Percentiles rank a stretch among this genome's conserved stretches.
Conservation (phyloP, 2,329 filamentous ascomycete genomes). For the Neopestalotiopsis rosae region DNA sequence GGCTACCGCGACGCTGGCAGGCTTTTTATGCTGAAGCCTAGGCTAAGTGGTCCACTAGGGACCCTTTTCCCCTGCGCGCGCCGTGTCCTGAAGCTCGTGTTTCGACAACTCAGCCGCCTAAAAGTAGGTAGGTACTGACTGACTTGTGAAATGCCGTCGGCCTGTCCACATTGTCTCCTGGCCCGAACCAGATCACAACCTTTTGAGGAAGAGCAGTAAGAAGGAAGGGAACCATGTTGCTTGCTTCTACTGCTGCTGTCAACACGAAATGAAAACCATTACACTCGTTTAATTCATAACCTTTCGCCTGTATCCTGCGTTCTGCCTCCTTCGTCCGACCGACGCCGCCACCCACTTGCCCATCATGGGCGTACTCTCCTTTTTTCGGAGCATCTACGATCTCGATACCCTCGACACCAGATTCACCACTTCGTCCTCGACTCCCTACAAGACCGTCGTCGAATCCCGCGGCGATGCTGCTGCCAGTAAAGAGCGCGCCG, state of each 20-base stretch:
- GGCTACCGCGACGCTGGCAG: slow-evolving; percentile 10
- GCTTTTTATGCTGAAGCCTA: background rate
- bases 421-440: slow-evolving; percentile 72
- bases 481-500: slow-evolving; percentile 44
- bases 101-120: background rate
- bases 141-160: slow-evolving; percentile 11
- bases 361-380: slow-evolving; percentile 17
- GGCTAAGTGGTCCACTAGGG: background rate
- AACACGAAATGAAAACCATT: background rate
- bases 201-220: background rate
- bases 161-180: background rate
- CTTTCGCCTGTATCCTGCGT: background rate
- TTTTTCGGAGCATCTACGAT: slow-evolving; percentile 59
- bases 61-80: background rate
- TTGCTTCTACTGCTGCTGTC: background rate
- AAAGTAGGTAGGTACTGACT: background rate
- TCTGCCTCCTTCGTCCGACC: background rate
- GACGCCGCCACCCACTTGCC: background rate
- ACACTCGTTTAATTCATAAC: slow-evolving; percentile 10
- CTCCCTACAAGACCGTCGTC: slow-evolving; percentile 65
- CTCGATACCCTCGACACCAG: slow-evolving; percentile 66
- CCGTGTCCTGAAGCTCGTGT: slow-evolving; percentile 4
- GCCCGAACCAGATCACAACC: background rate
- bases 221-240: background rate
- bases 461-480: slow-evolving; percentile 53